A percentile compares a stretch with the other conserved stretches of the same genome.
Evolutionary conservation across 106 monocot genomes (phyloP).

Genomic region (Alisma plantagoaquatica): DNA sequence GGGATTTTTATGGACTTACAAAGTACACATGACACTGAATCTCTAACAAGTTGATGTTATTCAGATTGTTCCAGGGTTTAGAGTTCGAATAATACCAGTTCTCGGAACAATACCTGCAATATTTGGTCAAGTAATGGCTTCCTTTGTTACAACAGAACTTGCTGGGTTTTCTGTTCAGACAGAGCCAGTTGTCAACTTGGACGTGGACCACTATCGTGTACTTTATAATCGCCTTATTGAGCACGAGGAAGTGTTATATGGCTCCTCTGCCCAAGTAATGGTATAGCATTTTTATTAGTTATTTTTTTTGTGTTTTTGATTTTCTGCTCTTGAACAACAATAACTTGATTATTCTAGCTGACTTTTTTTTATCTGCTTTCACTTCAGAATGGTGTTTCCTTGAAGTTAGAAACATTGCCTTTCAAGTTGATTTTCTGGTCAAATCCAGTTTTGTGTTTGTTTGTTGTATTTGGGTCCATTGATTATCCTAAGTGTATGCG

Average conservation of each 20-base stretch:
- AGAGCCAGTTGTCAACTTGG: constrained; percentile 92
- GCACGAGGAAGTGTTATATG: constrained; percentile 94
- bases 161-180: constrained; percentile 51
- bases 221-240: constrained; percentile 91
- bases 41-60: constrained; percentile 1
- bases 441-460: too few relatives aligned
- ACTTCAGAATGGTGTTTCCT: too few relatives aligned
- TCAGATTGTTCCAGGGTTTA: constrained; percentile 98
- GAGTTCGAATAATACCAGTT: constrained; percentile 94
- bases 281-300: constrained; percentile 37
- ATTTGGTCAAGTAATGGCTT: constrained; percentile 98
- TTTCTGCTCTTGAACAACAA: too few relatives aligned
- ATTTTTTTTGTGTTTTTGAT: too few relatives aligned
- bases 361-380: too few relatives aligned
- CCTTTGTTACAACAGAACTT: constrained; percentile 65
- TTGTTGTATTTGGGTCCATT: too few relatives aligned
- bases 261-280: constrained; percentile 71
- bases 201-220: constrained; percentile 86
- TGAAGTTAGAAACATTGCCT: too few relatives aligned
- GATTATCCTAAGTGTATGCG: too few relatives aligned
- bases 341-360: too few relatives aligned
- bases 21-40: not conserved
- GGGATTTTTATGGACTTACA: not conserved
- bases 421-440: too few relatives aligned
- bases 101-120: constrained; percentile 97